Evolutionary conservation across 768 basidiomycete genomes (phyloP).

Genomic region (Psilocybe tampanensis): DNA sequence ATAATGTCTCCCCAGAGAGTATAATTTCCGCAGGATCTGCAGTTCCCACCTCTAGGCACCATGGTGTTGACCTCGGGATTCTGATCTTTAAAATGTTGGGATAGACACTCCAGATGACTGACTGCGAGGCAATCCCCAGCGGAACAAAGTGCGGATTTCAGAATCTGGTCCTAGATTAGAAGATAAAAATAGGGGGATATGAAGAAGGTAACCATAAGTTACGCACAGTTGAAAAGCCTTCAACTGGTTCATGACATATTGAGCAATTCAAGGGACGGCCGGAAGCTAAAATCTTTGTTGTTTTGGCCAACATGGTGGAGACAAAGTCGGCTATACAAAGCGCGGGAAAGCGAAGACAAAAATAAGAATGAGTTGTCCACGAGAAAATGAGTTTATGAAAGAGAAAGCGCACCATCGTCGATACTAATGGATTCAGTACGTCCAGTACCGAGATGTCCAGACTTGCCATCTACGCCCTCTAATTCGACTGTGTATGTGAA

Average conservation of each 20-base stretch:
- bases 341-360: background rate
- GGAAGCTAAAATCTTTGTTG: constrained; percentile 41
- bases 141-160: constrained; percentile 58
- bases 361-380: background rate
- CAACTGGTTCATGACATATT: constrained; percentile 45
- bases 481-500: constrained; percentile 55
- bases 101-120: constrained; percentile 62
- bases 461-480: constrained; percentile 73
- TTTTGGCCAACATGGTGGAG: constrained; percentile 48
- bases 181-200: background rate
- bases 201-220: background rate
- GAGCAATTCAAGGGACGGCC: constrained; percentile 41
- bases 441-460: constrained; percentile 54
- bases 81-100: constrained; percentile 27
- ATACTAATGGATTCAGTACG: constrained; percentile 57
- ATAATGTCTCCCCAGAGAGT: constrained; percentile 73
- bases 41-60: constrained; percentile 66
- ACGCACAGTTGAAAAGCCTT: constrained; percentile 44
- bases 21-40: constrained; percentile 53
- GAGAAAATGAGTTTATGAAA: background rate
- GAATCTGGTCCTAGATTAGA: constrained; percentile 44
- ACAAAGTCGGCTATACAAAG: constrained; percentile 48
- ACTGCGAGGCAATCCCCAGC: constrained; percentile 47
- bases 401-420: constrained; percentile 48
- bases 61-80: constrained; percentile 29